phyloP scores from a whole-genome alignment of 805 yeast species.

The Nakazawaea wyomingensis region DNA sequence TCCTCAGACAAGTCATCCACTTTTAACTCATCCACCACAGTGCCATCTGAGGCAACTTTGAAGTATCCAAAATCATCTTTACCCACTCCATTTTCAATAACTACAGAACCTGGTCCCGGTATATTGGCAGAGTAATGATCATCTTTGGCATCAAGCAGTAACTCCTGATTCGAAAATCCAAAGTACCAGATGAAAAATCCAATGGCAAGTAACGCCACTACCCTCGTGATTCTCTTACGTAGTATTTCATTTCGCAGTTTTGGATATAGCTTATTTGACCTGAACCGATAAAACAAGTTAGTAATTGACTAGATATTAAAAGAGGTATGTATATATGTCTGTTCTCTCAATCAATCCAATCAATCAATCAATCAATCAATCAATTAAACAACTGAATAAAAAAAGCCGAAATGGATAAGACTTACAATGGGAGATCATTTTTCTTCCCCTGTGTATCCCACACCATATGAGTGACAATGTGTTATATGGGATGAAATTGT shows the following conservation, averaged over 20 bases:
- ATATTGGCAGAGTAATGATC: background rate
- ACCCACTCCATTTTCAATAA: conserved; percentile 7
- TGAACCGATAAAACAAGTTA: too few relatives aligned
- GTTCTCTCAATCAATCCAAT: too few relatives aligned
- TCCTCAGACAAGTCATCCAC: conserved; percentile 23
- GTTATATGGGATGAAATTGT: too few relatives aligned
- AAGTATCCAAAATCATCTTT: conserved; percentile 10
- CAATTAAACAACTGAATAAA: too few relatives aligned
- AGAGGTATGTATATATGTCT: too few relatives aligned
- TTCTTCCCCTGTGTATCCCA: conserved; percentile 34
- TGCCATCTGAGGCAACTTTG: conserved; percentile 8
- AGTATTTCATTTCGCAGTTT: background rate
- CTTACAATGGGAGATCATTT: conserved; percentile 44
- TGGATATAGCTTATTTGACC: conserved; percentile 10
- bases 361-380: too few relatives aligned
- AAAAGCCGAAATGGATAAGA: too few relatives aligned
- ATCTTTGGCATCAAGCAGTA: background rate
- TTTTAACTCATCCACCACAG: background rate
- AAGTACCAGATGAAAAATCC: conserved; percentile 4
- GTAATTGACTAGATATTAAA: too few relatives aligned
- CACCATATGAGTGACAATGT: conserved; percentile 15
- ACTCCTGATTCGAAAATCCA: background rate
- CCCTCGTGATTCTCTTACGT: conserved; percentile 2
- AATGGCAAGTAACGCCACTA: background rate
- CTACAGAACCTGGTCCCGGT: background rate